Evolutionary conservation across 495 filamentous ascomycete genomes (phyloP), one percentile per base, ranked within the genome.

Genomic region (Neurospora intermedia): DNA sequence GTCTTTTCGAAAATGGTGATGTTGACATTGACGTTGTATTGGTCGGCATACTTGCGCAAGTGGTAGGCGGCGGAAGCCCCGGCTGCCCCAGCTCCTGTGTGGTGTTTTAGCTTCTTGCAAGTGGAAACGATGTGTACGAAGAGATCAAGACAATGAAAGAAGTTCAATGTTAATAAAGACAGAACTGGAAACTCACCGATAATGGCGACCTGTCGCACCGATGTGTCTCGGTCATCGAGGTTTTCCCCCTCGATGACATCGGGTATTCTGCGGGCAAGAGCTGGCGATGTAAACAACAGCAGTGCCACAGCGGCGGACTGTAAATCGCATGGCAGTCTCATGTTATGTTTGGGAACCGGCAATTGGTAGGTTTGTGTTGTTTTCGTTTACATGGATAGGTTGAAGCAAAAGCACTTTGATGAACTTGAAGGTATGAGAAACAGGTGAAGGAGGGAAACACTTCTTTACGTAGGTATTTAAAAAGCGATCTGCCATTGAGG

Each of bases 1-100:
- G 87, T 89, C 62, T 92, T 91, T 78, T 98, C 96, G 78, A 92
- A 98, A 69, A 99, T 85, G 16, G 94, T 98, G 78, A 98, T 91
- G 74, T 96, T 90, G 66, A 93, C 77, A 9, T 77, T 70, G 27
- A 88, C 78, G 13, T 83, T 86, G 6, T 84, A 78, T 48, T 86
- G 75, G 2, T 84, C 79, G 23, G 93, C 90, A 78, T 89, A 93
- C 77, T 91, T 88, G 54, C 86, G 87, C 43, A 99, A 82, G 75
- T 93, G 88, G 80, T 95, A 96, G 43, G 96, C 95, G 11, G 94
- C 84, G 15, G 94, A 96, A 4, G 96, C 88, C 15, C 96, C 96
- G 20, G 87, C 96, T 69, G 96, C 90, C 35, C 96, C 96, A 80
- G 96, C 96, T 73, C 96, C 95, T 98, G 76, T 69, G 40, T 75